Evolutionary conservation across 768 basidiomycete species (phyloP), one percentile per base, ranked within the genome.

Genomic region (Hericium erinaceus): DNA sequence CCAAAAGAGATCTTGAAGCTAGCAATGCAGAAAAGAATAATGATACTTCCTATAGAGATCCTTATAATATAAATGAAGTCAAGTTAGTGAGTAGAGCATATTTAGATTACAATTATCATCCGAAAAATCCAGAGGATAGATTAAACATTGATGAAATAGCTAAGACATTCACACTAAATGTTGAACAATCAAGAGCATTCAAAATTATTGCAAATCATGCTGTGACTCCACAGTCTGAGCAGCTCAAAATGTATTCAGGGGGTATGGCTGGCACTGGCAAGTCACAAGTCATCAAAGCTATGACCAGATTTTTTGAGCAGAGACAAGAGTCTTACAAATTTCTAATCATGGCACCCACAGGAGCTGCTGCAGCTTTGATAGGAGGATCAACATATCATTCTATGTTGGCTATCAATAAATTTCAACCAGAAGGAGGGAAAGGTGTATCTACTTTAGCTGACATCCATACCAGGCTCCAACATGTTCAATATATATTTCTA

Each of bases 401-500:
- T 6, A 52, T 56, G 1, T 46, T 65, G 13, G 40, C 60, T 12
- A 39, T 65, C 2, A 38, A 39, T 18, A 37, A 22, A 53, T 37
- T n/a, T 3, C 18, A 24, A 40, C 28, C 5, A 26, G 8, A 40
- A 15, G 22, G 15, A 39, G 48, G 20, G 18, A 38, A 20, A 60
- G 7, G 18, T 20, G 15, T 49, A n/a, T 15, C 4, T 0, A 37
- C 39, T 4, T n/a, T 59, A 50, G 12, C 10, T 33, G 48, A 54
- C 18, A 46, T 63, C 7, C 40, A 41, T 13, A 52, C 37, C 10
- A 39, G 41, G 7, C 41, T 63, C 8, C 39, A 60, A n/a, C 65
- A 69, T 20, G 69, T 75, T 10, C 66, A 75, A 0, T 74, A 74
- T 61, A 61, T 77, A 2, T 75, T 78, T 48, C 58, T 77, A 13